Base-by-base conservation (phyloP, 371 early-diverging fungal genomes). In the Mucor saturninus region DNA sequence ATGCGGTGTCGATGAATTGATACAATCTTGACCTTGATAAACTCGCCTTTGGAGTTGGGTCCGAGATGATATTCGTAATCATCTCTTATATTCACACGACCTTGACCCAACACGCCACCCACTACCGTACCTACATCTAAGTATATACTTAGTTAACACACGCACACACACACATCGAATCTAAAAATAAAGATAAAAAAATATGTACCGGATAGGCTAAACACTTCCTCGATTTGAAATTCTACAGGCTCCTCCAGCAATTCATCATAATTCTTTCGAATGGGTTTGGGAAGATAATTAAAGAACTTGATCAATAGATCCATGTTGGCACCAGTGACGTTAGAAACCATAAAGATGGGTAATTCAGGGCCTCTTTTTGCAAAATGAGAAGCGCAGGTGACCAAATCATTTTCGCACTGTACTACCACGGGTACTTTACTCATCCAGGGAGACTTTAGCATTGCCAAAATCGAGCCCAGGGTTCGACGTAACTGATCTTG, bases 1-100 rank as follows among this genome's bases (percentile, higher is more conserved):
- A 92, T 87, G 2, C 97, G 87, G 66, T 96, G 95, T 38, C 93
- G 81, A 52, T 96, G 97, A 40, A 97, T 93, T 8, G 92, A 90
- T 56, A 87, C 89, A n/a, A 97, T 83, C 2, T 67, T 66, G 0
- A 80, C 81, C 14, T 73, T 67, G 37, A 78, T 72, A 57, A 83
- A 87, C n/a, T 76, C 56, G 13, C 85, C 87, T 32, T 77, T 70
- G 10, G 73, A 46, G 46, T 85, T 81, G 0, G 87, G 87, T 0
- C 87, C 87, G n/a, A 87, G 64, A 54, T 76, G 70, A 59, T 80
- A 85, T 3, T 69, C 49, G 31, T 62, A 64, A 31, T 56, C 42
- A 26, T 65, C 65, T 21, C 59, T 61, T 7, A 77, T 64, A 30
- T 72, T 77, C 46, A 85, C 79, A 35, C 77, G 66, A 8, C 85